Base-by-base conservation (phyloP, 805 yeast genomes). In the Barnettozyma pratensis region DNA sequence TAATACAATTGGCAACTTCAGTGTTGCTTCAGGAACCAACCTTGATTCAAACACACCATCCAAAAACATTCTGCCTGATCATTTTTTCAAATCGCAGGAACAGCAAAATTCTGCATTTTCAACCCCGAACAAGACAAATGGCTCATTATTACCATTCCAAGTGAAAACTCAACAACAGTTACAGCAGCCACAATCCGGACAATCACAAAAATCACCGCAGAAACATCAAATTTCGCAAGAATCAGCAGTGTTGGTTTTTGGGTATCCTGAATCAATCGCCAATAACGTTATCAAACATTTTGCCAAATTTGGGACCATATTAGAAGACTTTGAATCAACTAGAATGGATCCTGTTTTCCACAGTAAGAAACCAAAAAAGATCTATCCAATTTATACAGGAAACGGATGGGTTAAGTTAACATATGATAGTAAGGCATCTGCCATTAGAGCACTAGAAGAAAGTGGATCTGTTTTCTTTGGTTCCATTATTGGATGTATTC, bases 341-440 rank as follows among this genome's bases (percentile, higher is more conserved):
- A 59, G 66, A 44, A 52, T 52, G 30, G 59, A 57, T 47, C 55
- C 60, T 35, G 54, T 58, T 37, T 59, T 56, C 39, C 61, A 53
- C 37, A 51, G 57, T 10, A 63, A 54, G 12, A 39, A 49, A 25
- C 44, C 38, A 32, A 46, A 48, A 10, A 67, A 64, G 50, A 72
- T 66, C 55, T 64, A 70, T 60, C 95, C 97, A 4, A 83, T 92
- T 7, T 86, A 80, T 65, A 77, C 91, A 10, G 98, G 98, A 1
- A 77, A 81, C 41, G 82, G 87, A 37, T 92, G 98, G 98, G 81
- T 91, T n/a, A 87, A 90, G 61, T 63, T 92, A 46, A 91, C 97
- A 4, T 94, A 80, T 64, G 85, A 81, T 49, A 83, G 82, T 50
- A 78, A 85, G 7, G 71, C 83, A 2, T 76, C 91, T 8, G 97